Percentiles rank a stretch among this genome's conserved stretches.
These are phyloP conservation scores for Lentinula detonsa DNA, from an alignment of 768 basidiomycete genomes.

Conservation along the genomic window DNA sequence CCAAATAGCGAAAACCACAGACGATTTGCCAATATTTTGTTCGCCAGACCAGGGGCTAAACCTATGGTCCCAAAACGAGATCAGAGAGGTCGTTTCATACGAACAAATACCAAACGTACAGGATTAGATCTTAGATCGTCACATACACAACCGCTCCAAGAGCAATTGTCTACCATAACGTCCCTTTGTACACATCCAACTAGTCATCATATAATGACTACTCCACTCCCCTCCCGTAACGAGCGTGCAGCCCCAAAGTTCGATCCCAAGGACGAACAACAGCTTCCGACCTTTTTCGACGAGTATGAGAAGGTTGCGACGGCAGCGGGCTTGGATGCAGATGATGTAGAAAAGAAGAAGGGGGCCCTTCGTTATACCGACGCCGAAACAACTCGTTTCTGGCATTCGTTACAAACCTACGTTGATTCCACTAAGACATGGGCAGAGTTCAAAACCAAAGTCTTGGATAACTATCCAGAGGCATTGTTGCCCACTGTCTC, in stretches of 20 bases:
- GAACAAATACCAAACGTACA: too few relatives aligned
- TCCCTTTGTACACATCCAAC: background rate
- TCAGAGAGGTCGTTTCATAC: too few relatives aligned
- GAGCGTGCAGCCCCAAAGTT: background rate
- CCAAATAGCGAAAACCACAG: too few relatives aligned
- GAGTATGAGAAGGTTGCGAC: background rate
- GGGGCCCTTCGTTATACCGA: background rate
- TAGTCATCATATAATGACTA: background rate
- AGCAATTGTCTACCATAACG: background rate
- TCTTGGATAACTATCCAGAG: background rate
- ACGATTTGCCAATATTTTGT: too few relatives aligned
- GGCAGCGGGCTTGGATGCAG: background rate
- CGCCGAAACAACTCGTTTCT: background rate
- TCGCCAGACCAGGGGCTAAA: too few relatives aligned
- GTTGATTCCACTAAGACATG: background rate
- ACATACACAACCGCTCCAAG: background rate
- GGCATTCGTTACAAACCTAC: background rate
- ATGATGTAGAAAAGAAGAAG: background rate
- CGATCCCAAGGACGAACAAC: background rate
- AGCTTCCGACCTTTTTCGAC: background rate
- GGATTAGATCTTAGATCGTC: too few relatives aligned
- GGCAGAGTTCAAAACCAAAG: background rate
- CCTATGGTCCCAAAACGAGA: too few relatives aligned
- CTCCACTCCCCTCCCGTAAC: background rate
- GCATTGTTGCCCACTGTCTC: background rate